Conservation (phyloP, 2,329 filamentous ascomycete species). For the Colletotrichum paranaense region DNA sequence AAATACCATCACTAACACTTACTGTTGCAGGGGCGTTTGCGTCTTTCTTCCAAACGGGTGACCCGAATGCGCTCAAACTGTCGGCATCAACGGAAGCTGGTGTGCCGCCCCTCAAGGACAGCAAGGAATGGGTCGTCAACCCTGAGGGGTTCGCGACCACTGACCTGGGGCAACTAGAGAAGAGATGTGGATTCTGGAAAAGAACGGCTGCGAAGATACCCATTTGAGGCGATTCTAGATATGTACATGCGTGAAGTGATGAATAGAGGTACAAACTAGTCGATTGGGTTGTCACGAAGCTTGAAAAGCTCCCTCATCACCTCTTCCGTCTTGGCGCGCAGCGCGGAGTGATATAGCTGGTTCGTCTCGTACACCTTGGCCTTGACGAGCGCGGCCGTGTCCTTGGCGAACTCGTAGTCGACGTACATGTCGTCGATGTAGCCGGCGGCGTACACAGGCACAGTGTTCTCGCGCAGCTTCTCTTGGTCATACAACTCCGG, state of each 20-base stretch:
- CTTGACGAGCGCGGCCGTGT: constrained; percentile 80
- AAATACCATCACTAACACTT: neutral
- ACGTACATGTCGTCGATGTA: constrained; percentile 96
- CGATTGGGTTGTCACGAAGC: constrained; percentile 76
- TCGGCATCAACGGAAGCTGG: constrained; percentile 54
- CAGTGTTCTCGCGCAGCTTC: constrained; percentile 79
- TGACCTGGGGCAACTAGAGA: constrained; percentile 50
- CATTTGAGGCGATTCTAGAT: constrained; percentile 46
- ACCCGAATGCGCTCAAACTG: constrained; percentile 68
- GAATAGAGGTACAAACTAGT: constrained; percentile 49
- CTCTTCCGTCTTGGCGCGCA: constrained; percentile 79
- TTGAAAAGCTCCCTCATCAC: constrained; percentile 81
- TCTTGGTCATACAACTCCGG: constrained; percentile 79
- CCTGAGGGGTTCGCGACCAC: constrained; percentile 56
- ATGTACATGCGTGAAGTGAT: neutral
- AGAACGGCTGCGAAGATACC: constrained; percentile 57
- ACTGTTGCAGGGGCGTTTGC: constrained; percentile 63
- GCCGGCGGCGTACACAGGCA: constrained; percentile 87
- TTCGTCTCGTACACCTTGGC: constrained; percentile 89
- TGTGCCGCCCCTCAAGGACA: constrained; percentile 55
- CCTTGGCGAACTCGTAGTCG: constrained; percentile 77
- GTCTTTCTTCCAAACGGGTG: constrained; percentile 68
- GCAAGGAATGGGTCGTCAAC: constrained; percentile 63
- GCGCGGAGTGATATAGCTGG: constrained; percentile 85
- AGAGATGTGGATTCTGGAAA: constrained; percentile 66